These are phyloP conservation scores for Pichia sp. DNA, from an alignment of 1,139 yeast species.

Conservation along the genomic window DNA sequence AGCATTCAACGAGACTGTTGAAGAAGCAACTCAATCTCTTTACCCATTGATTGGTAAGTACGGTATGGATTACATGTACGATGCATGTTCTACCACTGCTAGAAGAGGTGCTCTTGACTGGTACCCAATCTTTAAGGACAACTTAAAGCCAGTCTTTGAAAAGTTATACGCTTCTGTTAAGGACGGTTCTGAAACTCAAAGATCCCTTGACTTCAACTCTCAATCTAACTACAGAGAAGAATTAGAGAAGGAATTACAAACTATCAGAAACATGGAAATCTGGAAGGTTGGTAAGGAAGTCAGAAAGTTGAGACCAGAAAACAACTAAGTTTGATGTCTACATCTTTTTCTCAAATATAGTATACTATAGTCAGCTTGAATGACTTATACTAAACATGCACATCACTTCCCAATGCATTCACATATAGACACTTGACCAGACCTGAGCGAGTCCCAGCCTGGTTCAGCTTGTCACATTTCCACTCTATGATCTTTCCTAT, in stretches of 20 bases:
- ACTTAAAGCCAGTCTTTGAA: slow-evolving; percentile 96
- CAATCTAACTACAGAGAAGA: slow-evolving; percentile 96
- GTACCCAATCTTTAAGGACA: slow-evolving; percentile 99
- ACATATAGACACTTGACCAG: too few relatives aligned
- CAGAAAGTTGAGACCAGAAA: slow-evolving; percentile 98
- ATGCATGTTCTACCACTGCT: slow-evolving; percentile 99
- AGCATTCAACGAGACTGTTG: slow-evolving; percentile 99
- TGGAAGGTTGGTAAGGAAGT: slow-evolving; percentile 99
- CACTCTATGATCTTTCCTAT: too few relatives aligned
- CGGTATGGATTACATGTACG: slow-evolving; percentile 99
- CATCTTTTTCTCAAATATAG: neutral
- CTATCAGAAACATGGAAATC: slow-evolving; percentile 96
- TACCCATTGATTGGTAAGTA: slow-evolving; percentile 98
- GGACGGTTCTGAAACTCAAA: slow-evolving; percentile 95
- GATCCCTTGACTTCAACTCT: slow-evolving; percentile 97
- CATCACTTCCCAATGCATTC: neutral
- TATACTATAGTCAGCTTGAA: neutral
- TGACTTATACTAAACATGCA: neutral
- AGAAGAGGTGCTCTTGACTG: slow-evolving; percentile 99
- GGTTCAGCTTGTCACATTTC: too few relatives aligned
- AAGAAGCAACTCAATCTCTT: slow-evolving; percentile 98
- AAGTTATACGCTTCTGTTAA: slow-evolving; percentile 92
- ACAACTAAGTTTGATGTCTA: slow-evolving; percentile 48
- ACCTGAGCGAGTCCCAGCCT: too few relatives aligned
- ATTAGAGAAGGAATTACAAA: slow-evolving; percentile 87